phyloP scores from a whole-genome alignment of 805 yeast genomes.

The Lipomyces yamanashiensis region DNA sequence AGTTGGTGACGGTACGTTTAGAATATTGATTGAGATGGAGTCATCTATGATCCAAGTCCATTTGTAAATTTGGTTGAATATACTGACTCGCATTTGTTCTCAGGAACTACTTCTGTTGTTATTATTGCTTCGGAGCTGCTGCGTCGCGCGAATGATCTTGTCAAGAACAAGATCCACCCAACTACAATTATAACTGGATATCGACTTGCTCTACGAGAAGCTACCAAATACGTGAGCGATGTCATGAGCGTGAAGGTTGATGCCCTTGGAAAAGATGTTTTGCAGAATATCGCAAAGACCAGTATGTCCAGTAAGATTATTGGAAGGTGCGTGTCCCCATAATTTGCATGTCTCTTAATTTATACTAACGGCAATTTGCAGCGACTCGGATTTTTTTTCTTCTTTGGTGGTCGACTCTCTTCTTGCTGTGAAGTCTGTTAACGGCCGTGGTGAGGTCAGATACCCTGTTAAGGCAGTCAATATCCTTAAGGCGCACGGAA shows the following conservation, averaged over 20 bases:
- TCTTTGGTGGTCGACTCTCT: conserved; percentile 93
- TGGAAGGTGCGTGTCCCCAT: conserved; percentile 52
- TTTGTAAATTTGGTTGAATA: background rate
- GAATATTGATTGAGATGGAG: no score
- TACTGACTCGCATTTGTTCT: background rate
- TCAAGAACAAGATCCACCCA: conserved; percentile 92
- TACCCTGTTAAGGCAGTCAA: conserved; percentile 98
- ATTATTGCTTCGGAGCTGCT: conserved; percentile 92
- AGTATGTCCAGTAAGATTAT: conserved; percentile 96
- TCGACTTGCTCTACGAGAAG: conserved; percentile 90
- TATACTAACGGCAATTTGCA: background rate
- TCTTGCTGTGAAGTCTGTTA: conserved; percentile 90
- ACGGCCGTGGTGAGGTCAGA: conserved; percentile 81
- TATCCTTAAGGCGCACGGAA: conserved; percentile 94
- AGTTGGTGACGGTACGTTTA: conserved; percentile 85
- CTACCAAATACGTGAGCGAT: conserved; percentile 82
- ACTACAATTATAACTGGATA: conserved; percentile 97
- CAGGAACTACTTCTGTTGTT: conserved; percentile 86
- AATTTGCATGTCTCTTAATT: background rate
- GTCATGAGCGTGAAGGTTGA: conserved; percentile 83
- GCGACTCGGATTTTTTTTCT: conserved; percentile 89
- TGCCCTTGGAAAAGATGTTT: conserved; percentile 75
- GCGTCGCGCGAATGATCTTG: conserved; percentile 91
- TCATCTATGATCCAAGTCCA: no score
- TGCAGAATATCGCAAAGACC: conserved; percentile 91